Base-by-base conservation (phyloP, 2,329 filamentous ascomycete genomes). In the Hirsutella rhossiliensis region DNA sequence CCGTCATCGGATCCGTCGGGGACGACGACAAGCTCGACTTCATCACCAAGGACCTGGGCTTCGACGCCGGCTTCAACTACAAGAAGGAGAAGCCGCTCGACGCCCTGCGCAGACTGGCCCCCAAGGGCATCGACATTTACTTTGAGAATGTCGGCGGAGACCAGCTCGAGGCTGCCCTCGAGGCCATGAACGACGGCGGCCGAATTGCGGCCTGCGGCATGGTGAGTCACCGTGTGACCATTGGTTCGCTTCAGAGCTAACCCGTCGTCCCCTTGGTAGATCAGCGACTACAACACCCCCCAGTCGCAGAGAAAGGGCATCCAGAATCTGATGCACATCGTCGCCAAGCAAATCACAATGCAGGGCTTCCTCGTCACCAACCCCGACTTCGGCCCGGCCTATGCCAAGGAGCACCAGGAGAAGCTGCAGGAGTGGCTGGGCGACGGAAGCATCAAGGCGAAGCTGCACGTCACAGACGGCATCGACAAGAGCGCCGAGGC, bases 401-500 rank as follows among this genome's bases (percentile, higher is more conserved):
- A 89, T 63, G 56, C 58, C 42, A 65, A 75, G 60, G 82, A 89
- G 52, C 85, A 90, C 62, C 81, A 86, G 66, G 69, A 86, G 67
- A 84, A 81, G 51, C 67, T 94, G 47, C 73, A 80, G 59, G 70
- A 81, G 65, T 90, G 86, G 84, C 70, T 94, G 48, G 70, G 73
- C 31, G 84, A 92, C 5, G 86, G 84, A 12, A 78, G 72, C 5
- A 75, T 94, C 68, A 84, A 84, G 69, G 73, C 78, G 41, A 79
- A 81, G 64, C 69, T 82, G 48, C 68, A 74, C 54, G 67, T 84
- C 46, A 87, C 82, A 0, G 71, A 81, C 43, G 86, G 87, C 18
- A 88, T 94, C 47, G 87, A 94, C 48, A 80, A 85, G n/a, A 82
- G 81, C 1, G 68, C 78, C 6, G 76, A 88, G 45, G 87, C 82